phyloP scores from a whole-genome alignment of 1,284 basidiomycete species.

The Porodaedalea pini region DNA sequence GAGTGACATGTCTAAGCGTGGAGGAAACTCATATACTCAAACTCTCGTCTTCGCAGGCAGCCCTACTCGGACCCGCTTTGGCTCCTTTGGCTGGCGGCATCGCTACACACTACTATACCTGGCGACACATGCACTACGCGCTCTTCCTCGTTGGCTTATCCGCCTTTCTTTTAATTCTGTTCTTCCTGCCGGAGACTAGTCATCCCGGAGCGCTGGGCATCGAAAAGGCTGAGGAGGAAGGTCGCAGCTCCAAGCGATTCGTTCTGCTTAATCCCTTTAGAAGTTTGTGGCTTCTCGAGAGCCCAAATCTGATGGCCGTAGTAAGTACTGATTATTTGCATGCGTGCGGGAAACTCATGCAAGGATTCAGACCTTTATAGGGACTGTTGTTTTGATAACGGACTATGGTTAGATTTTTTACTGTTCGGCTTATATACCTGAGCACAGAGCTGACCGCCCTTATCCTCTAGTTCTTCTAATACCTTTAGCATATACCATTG shows the following conservation, averaged over 20 bases:
- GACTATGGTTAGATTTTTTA: slow-evolving; percentile 49
- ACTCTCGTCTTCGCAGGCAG: slow-evolving; percentile 24
- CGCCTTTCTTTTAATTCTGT: slow-evolving; percentile 42
- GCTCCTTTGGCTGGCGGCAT: slow-evolving; percentile 39
- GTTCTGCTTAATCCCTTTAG: slow-evolving; percentile 60
- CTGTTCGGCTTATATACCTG: slow-evolving; percentile 16
- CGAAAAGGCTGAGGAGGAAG: slow-evolving; percentile 33
- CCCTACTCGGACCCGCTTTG: slow-evolving; percentile 35
- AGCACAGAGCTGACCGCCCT: background rate
- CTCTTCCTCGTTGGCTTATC: slow-evolving; percentile 45
- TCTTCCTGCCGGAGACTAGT: slow-evolving; percentile 70
- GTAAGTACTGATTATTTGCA: slow-evolving; percentile 37
- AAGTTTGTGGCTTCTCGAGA: slow-evolving; percentile 49
- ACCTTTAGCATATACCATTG: slow-evolving; percentile 41
- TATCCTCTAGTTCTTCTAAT: slow-evolving; percentile 34
- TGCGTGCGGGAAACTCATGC: background rate
- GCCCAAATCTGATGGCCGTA: slow-evolving; percentile 53
- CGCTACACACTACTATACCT: slow-evolving; percentile 41
- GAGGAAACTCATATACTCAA: background rate
- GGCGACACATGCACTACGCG: slow-evolving; percentile 51
- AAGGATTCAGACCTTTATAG: slow-evolving; percentile 38
- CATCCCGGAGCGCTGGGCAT: slow-evolving; percentile 49
- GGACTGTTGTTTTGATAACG: slow-evolving; percentile 37
- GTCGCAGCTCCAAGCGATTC: slow-evolving; percentile 24
- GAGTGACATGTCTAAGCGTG: slow-evolving; percentile 20